These are phyloP conservation scores for Oryza coarctata DNA, from an alignment of 176 grass and related monocot species.

Conservation along the genomic window DNA sequence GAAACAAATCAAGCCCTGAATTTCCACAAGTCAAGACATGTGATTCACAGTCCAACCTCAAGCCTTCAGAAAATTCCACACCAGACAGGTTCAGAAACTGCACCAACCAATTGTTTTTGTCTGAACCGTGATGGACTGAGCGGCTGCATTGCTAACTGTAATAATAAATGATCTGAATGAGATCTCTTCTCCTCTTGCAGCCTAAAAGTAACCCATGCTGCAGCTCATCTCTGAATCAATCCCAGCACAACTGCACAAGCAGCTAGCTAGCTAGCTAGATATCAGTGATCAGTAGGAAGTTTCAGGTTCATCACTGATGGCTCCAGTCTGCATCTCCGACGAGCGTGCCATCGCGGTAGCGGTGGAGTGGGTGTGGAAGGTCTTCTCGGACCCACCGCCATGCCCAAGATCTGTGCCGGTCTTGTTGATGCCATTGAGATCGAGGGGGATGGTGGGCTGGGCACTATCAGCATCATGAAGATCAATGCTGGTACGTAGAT, in stretches of 20 bases:
- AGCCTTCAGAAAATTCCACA: too few relatives aligned
- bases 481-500: slow-evolving; percentile 15
- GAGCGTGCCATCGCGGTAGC: slow-evolving; percentile 22
- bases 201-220: not conserved
- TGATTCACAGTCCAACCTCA: too few relatives aligned
- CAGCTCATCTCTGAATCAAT: not conserved
- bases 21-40: too few relatives aligned
- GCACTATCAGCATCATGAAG: slow-evolving; percentile 26
- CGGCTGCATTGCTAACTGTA: too few relatives aligned
- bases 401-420: slow-evolving; percentile 20
- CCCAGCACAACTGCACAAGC: not conserved
- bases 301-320: slow-evolving; percentile 8
- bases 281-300: not conserved
- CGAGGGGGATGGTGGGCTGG: slow-evolving; percentile 31
- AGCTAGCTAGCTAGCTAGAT: too few relatives aligned
- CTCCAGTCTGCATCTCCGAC: not conserved
- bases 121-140: too few relatives aligned
- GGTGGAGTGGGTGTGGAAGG: slow-evolving; percentile 37
- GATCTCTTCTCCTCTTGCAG: too few relatives aligned
- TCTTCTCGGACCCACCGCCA: not conserved
- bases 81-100: too few relatives aligned
- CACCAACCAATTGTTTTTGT: too few relatives aligned
- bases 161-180: too few relatives aligned
- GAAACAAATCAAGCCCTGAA: too few relatives aligned
- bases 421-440: slow-evolving; percentile 17